Evolutionary conservation across 1,284 basidiomycete species (phyloP).

Genomic region (Mycena sp.): DNA sequence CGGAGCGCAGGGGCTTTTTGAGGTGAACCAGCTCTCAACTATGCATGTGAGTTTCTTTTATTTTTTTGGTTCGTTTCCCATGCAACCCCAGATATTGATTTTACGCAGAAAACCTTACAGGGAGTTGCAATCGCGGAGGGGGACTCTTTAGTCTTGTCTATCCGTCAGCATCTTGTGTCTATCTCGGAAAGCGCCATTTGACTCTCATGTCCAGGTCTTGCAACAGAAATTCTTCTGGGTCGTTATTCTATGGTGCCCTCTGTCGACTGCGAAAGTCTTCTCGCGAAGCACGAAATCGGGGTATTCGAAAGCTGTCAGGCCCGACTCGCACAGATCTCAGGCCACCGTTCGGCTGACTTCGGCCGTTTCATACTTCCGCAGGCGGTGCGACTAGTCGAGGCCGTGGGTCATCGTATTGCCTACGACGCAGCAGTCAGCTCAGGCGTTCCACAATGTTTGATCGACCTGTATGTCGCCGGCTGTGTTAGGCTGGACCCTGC

Average conservation of each 20-base stretch:
- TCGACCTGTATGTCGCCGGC: slow-evolving; percentile 21
- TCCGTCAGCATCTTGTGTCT: slow-evolving; percentile 43
- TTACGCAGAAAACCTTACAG: slow-evolving; percentile 50
- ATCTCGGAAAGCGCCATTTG: slow-evolving; percentile 22
- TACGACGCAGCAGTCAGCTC: neutral
- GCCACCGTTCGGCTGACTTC: no score
- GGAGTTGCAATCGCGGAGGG: slow-evolving; percentile 57
- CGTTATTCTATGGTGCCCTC: slow-evolving; percentile 31
- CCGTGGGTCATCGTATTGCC: slow-evolving; percentile 1
- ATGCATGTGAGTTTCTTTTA: slow-evolving; percentile 48
- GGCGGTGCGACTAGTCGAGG: slow-evolving; percentile 3
- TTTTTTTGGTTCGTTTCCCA: no score
- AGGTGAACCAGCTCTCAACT: slow-evolving; percentile 46
- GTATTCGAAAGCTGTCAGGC: no score
- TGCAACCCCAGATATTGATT: no score
- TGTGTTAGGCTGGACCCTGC: slow-evolving; percentile 46
- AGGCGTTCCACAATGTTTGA: neutral
- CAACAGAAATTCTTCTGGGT: slow-evolving; percentile 29
- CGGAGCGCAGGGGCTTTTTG: slow-evolving; percentile 55
- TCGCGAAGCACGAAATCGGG: slow-evolving; percentile 37
- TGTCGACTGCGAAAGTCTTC: slow-evolving; percentile 28
- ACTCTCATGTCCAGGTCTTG: slow-evolving; percentile 41
- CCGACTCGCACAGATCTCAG: no score
- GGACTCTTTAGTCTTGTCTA: slow-evolving; percentile 50
- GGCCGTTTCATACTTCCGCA: no score